A percentile compares a stretch with the other conserved stretches of the same genome.
phyloP scores from a whole-genome alignment of 352 stramenopile genomes.

The Globisporangium spinosum region DNA sequence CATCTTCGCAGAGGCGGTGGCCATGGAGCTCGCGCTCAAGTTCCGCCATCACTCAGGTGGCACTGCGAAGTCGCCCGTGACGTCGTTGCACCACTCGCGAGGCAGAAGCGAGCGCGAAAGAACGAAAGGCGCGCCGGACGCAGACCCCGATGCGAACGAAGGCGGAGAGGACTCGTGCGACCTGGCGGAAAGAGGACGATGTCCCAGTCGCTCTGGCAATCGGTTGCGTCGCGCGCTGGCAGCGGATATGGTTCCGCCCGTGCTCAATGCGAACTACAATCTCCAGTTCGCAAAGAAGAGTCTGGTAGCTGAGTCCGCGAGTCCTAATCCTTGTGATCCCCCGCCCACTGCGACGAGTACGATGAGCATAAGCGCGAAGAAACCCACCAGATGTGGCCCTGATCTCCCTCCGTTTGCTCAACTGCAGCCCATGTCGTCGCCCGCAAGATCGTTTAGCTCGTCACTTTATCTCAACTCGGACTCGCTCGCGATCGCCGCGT shows the following conservation, averaged over 20 bases:
- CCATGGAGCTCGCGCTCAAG: conserved; percentile 24
- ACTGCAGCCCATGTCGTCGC: conserved; percentile 13
- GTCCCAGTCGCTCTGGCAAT: conserved; percentile 20
- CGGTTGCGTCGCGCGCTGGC: conserved; percentile 21
- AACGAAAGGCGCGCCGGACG: background rate
- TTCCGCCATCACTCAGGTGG: conserved; percentile 5
- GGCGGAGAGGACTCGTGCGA: conserved; percentile 1
- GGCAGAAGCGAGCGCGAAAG: background rate
- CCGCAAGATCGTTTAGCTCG: background rate
- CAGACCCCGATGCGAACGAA: background rate
- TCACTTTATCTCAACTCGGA: conserved; percentile 5
- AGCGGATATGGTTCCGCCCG: conserved; percentile 19
- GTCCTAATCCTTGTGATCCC: background rate
- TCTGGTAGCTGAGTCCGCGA: background rate
- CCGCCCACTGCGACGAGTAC: background rate
- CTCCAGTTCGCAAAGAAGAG: conserved; percentile 17
- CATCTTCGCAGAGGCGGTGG: conserved; percentile 32
- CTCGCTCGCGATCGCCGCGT: conserved; percentile 28
- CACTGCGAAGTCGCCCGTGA: background rate
- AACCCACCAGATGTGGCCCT: background rate
- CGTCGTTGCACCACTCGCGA: background rate
- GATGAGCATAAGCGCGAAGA: conserved; percentile 9
- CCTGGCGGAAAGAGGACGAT: conserved; percentile 7
- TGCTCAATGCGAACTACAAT: conserved; percentile 31
- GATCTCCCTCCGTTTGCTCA: background rate